phyloP scores from a whole-genome alignment of 345 rosid species.

The Melaleuca quinquenervia region DNA sequence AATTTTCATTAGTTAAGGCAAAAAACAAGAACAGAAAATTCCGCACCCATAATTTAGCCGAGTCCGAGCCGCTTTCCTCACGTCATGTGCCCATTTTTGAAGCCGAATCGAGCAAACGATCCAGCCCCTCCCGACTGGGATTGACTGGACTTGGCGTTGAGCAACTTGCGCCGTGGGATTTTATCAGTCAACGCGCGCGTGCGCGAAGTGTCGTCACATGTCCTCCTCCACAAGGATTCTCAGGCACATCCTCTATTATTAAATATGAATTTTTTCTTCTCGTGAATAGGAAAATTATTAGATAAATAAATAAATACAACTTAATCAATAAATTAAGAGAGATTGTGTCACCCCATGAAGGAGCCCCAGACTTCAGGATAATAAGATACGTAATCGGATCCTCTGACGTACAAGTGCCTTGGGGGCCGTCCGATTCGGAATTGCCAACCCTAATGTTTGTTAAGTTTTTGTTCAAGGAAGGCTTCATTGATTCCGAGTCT shows the following conservation, averaged over 20 bases:
- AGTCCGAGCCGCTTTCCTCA: too few relatives aligned
- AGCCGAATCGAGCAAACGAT: neutral
- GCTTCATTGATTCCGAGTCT: neutral
- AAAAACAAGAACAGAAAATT: too few relatives aligned
- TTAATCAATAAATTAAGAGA: neutral
- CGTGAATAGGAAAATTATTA: neutral
- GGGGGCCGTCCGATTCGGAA: too few relatives aligned
- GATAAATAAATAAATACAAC: neutral
- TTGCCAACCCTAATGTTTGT: too few relatives aligned
- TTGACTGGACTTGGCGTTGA: neutral
- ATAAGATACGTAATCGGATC: neutral
- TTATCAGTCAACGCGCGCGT: too few relatives aligned
- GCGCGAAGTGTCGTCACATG: neutral
- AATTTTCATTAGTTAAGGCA: too few relatives aligned
- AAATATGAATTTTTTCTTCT: neutral
- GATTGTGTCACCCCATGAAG: neutral
- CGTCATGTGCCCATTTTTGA: too few relatives aligned
- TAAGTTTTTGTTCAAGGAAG: too few relatives aligned
- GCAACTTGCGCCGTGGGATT: neutral
- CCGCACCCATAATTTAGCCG: too few relatives aligned
- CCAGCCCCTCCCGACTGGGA: neutral
- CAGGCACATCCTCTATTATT: neutral
- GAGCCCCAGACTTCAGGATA: neutral
- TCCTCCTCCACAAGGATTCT: neutral
- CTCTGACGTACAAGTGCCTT: too few relatives aligned